A percentile compares a stretch with the other conserved stretches of the same genome.
These are phyloP conservation scores for Gossypium trilobum DNA, from an alignment of 441 rosid genomes.

Conservation along the genomic window DNA sequence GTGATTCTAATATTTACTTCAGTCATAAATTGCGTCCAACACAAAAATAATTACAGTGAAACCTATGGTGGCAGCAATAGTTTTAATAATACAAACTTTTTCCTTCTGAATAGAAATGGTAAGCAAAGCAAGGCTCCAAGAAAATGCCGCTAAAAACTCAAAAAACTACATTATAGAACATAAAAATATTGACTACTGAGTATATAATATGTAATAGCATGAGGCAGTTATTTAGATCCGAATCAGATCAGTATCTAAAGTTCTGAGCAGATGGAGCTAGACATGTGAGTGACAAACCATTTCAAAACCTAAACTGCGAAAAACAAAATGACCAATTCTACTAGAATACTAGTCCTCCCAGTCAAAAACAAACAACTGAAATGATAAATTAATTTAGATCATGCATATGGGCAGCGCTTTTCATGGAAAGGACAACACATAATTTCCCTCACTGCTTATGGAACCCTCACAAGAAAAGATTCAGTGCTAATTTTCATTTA, in stretches of 20 bases:
- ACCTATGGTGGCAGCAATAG: neutral
- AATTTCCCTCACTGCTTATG: neutral
- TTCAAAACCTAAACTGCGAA: constrained; percentile 3
- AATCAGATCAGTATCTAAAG: neutral
- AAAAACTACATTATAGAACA: neutral
- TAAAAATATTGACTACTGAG: neutral
- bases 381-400: neutral
- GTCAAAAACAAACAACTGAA: neutral
- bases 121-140: constrained; percentile 3
- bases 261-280: neutral
- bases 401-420: neutral
- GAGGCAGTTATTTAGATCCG: neutral
- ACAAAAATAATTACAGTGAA: neutral
- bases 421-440: neutral
- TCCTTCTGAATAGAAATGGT: neutral
- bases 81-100: neutral
- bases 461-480: neutral
- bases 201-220: neutral
- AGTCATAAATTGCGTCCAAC: neutral
- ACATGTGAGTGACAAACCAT: neutral
- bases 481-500: neutral
- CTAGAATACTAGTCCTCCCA: neutral
- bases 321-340: neutral
- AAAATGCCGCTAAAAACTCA: neutral
- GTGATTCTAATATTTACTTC: constrained; percentile 2